Evolutionary conservation across 805 yeast genomes (phyloP), one percentile per base, ranked within the genome.

Genomic region (Debaryomyces maramus): DNA sequence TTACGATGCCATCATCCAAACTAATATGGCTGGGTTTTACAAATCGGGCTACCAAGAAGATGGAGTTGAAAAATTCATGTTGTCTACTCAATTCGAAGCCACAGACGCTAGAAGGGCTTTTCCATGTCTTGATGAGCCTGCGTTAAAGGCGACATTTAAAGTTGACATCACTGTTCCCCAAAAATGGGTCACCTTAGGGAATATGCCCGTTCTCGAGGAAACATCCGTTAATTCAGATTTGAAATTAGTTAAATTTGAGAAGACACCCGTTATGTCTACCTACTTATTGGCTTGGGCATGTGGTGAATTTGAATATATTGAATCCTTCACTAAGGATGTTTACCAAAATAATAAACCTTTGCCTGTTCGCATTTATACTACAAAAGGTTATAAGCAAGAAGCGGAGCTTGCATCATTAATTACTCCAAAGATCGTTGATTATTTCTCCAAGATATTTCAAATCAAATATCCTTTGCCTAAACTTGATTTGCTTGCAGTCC

Each of bases 401-500:
- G 82, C 81, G 3, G 46, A 59, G 41, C 69, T 69, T 52, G 82
- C 81, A 3, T 58, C 70, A 37, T 63, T 60, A 30, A 67, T 73
- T 22, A 72, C 82, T 7, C 72, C 75, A 15, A 67, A 67, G 37
- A 73, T 75, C 32, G 72, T 78, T 29, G 81, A 75, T 51, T 75
- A 63, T 53, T 71, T 74, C 48, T 67, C 77, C 10, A 53, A 51
- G 32, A 63, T 75, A 16, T 78, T 78, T 49, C 78, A 74, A 44
- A 58, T 75, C 36, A 54, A 65, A 44, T 87, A 85, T 55, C 93
- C 95, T 16, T 70, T 87, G 50, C 91, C 95, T 32, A 87, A 87
- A 63, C 67, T 86, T 59, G 95, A 88, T 56, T 70, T 85, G 63
- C 67, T 88, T 27, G 90, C 90, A 3, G 83, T 87, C 41, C 90